phyloP scores from a whole-genome alignment of 2,329 filamentous ascomycete genomes.

The Penicillium vulpinum region DNA sequence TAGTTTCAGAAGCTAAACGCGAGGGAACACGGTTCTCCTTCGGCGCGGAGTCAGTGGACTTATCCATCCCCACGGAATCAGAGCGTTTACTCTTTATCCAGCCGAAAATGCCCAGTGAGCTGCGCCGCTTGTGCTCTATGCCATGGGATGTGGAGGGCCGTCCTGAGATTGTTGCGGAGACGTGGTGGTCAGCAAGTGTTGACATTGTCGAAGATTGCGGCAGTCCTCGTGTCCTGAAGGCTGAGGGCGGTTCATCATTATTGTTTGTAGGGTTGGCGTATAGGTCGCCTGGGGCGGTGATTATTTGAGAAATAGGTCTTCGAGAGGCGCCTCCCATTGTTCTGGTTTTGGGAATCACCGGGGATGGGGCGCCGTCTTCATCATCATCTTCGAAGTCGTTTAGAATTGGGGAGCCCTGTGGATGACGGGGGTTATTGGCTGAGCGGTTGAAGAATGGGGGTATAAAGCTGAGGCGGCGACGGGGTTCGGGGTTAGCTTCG shows the following conservation, averaged over 20 bases:
- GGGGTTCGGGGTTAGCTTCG: constrained; percentile 23
- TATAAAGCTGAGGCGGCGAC: constrained; percentile 38
- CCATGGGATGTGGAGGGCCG: constrained; percentile 32
- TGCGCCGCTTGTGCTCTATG: constrained; percentile 38
- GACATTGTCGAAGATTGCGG: constrained; percentile 33
- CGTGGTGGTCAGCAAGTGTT: constrained; percentile 7
- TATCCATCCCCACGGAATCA: constrained; percentile 11
- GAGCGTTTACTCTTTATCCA: constrained; percentile 42
- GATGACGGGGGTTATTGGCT: constrained; percentile 19
- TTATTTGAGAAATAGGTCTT: constrained; percentile 16
- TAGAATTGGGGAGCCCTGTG: constrained; percentile 27
- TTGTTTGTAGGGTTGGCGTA: constrained; percentile 18
- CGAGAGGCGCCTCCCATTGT: constrained; percentile 16
- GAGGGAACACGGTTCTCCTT: constrained; percentile 18
- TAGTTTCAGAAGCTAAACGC: constrained; percentile 19
- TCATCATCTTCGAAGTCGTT: constrained; percentile 28
- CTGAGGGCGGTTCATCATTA: constrained; percentile 10
- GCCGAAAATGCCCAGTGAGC: constrained; percentile 40
- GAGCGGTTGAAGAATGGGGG: constrained; percentile 40
- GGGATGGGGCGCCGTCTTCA: constrained; percentile 37
- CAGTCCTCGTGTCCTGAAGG: constrained; percentile 14
- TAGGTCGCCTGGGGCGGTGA: constrained; percentile 15
- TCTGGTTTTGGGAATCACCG: constrained; percentile 34
- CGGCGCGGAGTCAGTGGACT: background rate
- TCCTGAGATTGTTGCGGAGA: constrained; percentile 18